Evolutionary conservation across 805 yeast genomes (phyloP).

Genomic region (Saccharomycopsis sp.): DNA sequence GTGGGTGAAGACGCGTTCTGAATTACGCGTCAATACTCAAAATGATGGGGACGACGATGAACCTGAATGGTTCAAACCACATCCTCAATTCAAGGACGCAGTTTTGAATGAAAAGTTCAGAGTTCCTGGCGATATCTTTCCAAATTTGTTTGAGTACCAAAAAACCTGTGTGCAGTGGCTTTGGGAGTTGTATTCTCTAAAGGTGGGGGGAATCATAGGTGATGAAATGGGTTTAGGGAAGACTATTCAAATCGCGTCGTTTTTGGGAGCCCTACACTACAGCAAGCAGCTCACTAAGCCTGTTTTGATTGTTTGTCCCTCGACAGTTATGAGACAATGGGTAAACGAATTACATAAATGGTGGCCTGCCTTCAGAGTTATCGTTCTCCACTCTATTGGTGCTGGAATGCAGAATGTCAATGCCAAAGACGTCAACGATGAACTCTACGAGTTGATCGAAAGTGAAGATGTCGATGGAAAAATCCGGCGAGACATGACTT

Average conservation of each 20-base stretch:
- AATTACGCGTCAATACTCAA: conserved; percentile 29
- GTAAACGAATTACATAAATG: conserved; percentile 91
- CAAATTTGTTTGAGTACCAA: conserved; percentile 85
- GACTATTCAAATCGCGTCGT: conserved; percentile 87
- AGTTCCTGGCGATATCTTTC: conserved; percentile 87
- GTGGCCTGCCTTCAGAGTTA: conserved; percentile 94
- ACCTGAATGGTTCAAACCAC: conserved; percentile 68
- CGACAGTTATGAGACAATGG: conserved; percentile 95
- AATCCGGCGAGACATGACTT: conserved; percentile 25
- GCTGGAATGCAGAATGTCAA: conserved; percentile 57
- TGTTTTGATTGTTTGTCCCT: conserved; percentile 85
- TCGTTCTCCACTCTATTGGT: conserved; percentile 88
- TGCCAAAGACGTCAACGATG: conserved; percentile 32
- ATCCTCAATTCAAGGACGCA: conserved; percentile 74
- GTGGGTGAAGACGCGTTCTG: conserved; percentile 54
- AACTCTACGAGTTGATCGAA: conserved; percentile 34
- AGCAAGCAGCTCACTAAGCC: conserved; percentile 72
- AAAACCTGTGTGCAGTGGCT: conserved; percentile 97
- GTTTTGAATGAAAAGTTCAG: conserved; percentile 59
- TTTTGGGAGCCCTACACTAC: conserved; percentile 84
- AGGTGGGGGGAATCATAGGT: conserved; percentile 91
- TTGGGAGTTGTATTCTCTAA: conserved; percentile 85
- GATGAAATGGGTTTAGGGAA: conserved; percentile 99
- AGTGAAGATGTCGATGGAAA: conserved; percentile 39
- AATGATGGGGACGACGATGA: conserved; percentile 22